phyloP scores from a whole-genome alignment of 164 flowering plant species.

The Kingdonia uniflora region DNA sequence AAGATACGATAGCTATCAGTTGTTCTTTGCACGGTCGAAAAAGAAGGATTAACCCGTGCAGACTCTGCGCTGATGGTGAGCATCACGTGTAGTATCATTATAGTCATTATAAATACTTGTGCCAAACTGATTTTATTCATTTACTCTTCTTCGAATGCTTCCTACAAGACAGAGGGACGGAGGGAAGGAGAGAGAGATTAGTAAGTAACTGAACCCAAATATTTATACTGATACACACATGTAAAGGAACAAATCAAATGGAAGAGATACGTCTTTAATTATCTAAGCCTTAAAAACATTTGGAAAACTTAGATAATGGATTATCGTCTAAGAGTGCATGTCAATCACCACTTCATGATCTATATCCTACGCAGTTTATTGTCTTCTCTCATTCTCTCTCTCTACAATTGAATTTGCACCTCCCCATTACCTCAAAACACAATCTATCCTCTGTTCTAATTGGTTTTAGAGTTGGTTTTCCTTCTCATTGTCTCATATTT shows the following conservation, averaged over 20 bases:
- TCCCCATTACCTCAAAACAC: background rate
- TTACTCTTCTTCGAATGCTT: background rate
- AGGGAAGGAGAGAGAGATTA: background rate
- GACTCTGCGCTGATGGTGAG: background rate
- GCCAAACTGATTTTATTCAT: constrained; percentile 1
- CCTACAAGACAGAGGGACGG: background rate
- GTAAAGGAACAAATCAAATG: too few species aligned
- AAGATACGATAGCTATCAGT: background rate
- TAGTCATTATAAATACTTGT: background rate
- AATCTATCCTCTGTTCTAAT: background rate
- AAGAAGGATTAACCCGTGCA: background rate
- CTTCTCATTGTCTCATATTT: too few species aligned
- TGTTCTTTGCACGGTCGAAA: background rate
- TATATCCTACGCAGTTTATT: background rate
- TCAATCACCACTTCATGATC: background rate
- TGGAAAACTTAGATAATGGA: background rate
- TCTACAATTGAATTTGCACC: background rate
- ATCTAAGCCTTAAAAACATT: too few species aligned
- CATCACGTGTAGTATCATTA: background rate
- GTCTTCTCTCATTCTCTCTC: background rate
- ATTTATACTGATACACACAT: too few species aligned
- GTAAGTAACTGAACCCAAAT: too few species aligned
- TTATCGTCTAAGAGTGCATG: constrained; percentile 1
- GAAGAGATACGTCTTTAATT: too few species aligned
- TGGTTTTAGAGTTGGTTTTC: too few species aligned